phyloP scores from a whole-genome alignment of 2,329 filamentous ascomycete genomes.

The Penicillium sp. region DNA sequence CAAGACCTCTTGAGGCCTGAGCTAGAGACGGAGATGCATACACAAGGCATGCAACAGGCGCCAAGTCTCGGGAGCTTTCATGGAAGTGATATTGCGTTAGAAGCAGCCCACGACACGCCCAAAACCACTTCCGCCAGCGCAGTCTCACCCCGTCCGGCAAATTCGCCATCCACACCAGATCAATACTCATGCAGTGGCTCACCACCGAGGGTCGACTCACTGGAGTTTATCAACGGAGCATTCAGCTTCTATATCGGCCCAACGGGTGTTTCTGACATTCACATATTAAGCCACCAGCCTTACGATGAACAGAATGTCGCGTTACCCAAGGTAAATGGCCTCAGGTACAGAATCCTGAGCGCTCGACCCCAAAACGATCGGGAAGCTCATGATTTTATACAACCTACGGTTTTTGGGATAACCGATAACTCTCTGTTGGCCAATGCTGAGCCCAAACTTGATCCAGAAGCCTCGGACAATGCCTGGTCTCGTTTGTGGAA shows the following conservation, averaged over 20 bases:
- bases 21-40: too few species aligned
- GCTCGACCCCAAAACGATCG: neutral
- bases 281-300: neutral
- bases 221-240: neutral
- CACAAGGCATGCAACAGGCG: too few species aligned
- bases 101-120: too few species aligned
- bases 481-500: conserved; percentile 1
- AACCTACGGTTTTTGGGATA: conserved; percentile 1
- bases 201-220: neutral
- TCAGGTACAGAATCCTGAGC: conserved; percentile 1
- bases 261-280: neutral
- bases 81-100: too few species aligned
- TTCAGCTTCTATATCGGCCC: conserved; percentile 4
- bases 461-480: neutral
- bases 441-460: conserved; percentile 1
- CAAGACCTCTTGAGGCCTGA: too few species aligned
- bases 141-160: too few species aligned
- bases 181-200: too few species aligned
- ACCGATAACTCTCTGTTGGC: neutral
- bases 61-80: too few species aligned
- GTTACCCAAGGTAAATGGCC: neutral
- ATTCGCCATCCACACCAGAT: too few species aligned
- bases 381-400: neutral
- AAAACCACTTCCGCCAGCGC: too few species aligned
- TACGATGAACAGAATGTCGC: conserved; percentile 1